Evolutionary conservation across 2,329 filamentous ascomycete genomes (phyloP).

Genomic region (Penicillium paneum): DNA sequence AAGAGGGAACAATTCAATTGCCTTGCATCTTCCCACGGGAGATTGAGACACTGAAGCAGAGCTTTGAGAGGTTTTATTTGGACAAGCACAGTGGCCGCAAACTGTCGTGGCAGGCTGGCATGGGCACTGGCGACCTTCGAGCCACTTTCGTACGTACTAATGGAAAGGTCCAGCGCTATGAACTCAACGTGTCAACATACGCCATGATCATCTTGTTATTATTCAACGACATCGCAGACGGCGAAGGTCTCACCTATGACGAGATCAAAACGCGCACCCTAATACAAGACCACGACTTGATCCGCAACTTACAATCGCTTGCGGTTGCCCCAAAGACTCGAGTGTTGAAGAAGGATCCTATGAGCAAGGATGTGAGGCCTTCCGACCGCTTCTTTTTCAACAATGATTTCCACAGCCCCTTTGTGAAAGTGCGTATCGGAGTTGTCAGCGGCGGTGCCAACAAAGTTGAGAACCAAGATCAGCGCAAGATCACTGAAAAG

Average conservation of each 20-base stretch:
- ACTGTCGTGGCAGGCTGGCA: slow-evolving; percentile 74
- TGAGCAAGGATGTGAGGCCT: slow-evolving; percentile 71
- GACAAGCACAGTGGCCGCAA: slow-evolving; percentile 82
- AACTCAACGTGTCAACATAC: slow-evolving; percentile 88
- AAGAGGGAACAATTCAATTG: slow-evolving; percentile 46
- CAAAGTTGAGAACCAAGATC: slow-evolving; percentile 72
- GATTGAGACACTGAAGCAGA: slow-evolving; percentile 71
- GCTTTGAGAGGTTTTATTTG: slow-evolving; percentile 85
- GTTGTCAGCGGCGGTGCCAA: slow-evolving; percentile 73
- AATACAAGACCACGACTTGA: slow-evolving; percentile 71
- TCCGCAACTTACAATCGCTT: slow-evolving; percentile 74
- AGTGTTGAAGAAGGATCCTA: slow-evolving; percentile 75
- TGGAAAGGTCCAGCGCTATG: slow-evolving; percentile 74
- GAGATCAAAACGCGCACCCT: slow-evolving; percentile 81
- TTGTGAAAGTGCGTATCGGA: slow-evolving; percentile 83
- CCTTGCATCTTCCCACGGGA: slow-evolving; percentile 70
- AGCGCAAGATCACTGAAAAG: slow-evolving; percentile 52
- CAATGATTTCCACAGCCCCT: slow-evolving; percentile 72
- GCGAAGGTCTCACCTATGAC: slow-evolving; percentile 58
- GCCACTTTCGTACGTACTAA: slow-evolving; percentile 70
- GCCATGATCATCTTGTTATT: slow-evolving; percentile 85
- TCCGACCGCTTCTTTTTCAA: slow-evolving; percentile 83
- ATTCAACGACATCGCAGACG: slow-evolving; percentile 71
- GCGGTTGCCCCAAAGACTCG: slow-evolving; percentile 79
- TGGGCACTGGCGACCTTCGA: slow-evolving; percentile 83